Conservation (phyloP, 441 rosid genomes). For the Eutrema salsugineum region DNA sequence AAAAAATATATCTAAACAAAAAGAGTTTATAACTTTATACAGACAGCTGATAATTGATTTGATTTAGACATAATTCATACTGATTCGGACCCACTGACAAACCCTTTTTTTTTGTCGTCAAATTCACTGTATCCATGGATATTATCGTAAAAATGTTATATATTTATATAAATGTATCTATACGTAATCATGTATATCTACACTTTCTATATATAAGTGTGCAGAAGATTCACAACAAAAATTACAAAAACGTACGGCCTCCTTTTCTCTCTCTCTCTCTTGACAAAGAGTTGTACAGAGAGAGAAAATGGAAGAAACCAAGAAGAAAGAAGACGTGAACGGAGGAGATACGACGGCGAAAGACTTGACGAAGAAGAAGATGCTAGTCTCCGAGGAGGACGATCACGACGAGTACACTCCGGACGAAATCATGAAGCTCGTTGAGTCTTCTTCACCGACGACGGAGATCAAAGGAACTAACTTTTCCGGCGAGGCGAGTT, state of each 20-base stretch:
- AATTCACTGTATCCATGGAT: constrained; percentile 18
- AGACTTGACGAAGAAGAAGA: background rate
- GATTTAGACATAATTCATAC: constrained; percentile 3
- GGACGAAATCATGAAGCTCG: constrained; percentile 44
- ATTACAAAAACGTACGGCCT: background rate
- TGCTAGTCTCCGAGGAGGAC: background rate
- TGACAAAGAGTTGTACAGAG: background rate
- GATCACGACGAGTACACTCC: constrained; percentile 35
- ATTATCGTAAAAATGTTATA: background rate
- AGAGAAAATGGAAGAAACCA: constrained; percentile 25
- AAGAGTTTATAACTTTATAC: background rate
- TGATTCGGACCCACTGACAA: constrained; percentile 15
- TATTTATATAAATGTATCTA: background rate
- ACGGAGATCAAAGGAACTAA: background rate
- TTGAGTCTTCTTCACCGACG: constrained; percentile 28
- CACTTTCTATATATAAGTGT: background rate
- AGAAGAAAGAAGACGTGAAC: background rate
- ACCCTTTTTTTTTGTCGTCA: too few relatives aligned
- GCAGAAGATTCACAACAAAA: background rate
- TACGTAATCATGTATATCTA: background rate
- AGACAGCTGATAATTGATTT: constrained; percentile 4
- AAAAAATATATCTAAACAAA: too few relatives aligned
- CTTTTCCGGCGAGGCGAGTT: background rate
- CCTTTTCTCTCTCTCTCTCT: background rate
- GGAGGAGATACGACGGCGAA: background rate